These are phyloP conservation scores for Dendrobium officinale DNA, from an alignment of 106 monocot species.

Conservation along the genomic window DNA sequence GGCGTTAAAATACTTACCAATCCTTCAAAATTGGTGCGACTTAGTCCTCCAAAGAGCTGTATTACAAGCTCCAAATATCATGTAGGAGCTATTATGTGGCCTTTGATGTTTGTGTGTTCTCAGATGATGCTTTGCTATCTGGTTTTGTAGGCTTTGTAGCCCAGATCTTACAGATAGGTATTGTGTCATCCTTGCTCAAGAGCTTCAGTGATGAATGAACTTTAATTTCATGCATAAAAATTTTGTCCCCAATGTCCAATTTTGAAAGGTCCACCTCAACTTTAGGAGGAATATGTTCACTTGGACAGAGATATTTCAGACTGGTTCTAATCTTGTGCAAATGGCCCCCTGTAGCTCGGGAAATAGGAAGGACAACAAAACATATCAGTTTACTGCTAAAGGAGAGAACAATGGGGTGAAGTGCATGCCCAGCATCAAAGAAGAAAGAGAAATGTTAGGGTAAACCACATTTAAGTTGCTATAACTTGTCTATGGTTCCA, in stretches of 20 bases:
- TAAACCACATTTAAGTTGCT: too few species aligned
- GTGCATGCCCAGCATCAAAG: not conserved
- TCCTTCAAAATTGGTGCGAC: too few species aligned
- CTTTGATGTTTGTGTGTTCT: not conserved
- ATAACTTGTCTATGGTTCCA: too few species aligned
- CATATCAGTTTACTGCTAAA: not conserved
- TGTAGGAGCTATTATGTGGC: not conserved
- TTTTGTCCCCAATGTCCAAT: conserved; percentile 62
- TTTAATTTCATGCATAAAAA: conserved; percentile 45
- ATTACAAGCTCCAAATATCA: not conserved
- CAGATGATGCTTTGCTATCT: not conserved
- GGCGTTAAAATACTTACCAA: too few species aligned
- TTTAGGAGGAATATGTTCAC: conserved; percentile 68
- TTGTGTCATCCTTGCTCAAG: conserved; percentile 43
- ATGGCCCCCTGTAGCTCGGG: conserved; percentile 55
- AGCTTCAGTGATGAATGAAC: conserved; percentile 63
- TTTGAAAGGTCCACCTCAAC: conserved; percentile 77
- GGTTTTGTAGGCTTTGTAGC: conserved; percentile 29
- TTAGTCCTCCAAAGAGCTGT: not conserved
- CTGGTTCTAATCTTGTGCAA: conserved; percentile 64
- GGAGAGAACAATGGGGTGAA: not conserved
- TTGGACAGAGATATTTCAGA: conserved; percentile 60
- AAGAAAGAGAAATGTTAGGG: not conserved
- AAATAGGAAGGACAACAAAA: not conserved
- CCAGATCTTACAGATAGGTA: conserved; percentile 49